Base-by-base conservation (phyloP, 2,329 filamentous ascomycete genomes). In the Curvularia lunata region DNA sequence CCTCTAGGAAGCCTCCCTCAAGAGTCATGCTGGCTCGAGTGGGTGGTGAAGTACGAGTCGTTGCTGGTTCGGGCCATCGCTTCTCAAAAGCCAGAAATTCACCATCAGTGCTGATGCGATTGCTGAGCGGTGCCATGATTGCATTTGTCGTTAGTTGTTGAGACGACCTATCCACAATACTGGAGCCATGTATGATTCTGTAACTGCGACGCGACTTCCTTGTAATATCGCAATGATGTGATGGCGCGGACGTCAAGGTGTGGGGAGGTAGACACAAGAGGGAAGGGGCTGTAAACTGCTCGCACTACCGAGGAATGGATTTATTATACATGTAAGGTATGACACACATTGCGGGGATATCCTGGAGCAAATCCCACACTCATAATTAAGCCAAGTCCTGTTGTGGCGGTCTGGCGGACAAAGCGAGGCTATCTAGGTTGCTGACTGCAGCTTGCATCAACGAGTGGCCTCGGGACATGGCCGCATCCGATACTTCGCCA, bases 1-100 rank as follows among this genome's bases (percentile, higher is more conserved):
- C 72, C 46, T 75, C 73, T 23, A 75, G 53, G 45, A 73, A 68
- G 0, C 70, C 70, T 43, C 71, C 72, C 42, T 74, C 69, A 2
- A 58, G 60, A 2, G 62, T 63, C 40, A 75, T 58, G 28, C 68
- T 71, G 2, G 55, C 54, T 41, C 71, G 61, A 16, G 67, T 73
- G 2, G 72, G 71, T 16, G 70, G 67, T 43, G 68, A 68, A 8
- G 67, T 72, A 13, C 63, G 63, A 21, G 67, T 67, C 7, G 67
- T 65, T n/a, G 54, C 55, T 6, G 65, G 62, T 18, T 59, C 48
- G 28, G 67, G 63, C 13, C 58, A 50, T 19, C 71, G 68, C 53
- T 66, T 71, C 21, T 43, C 37, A 19, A 73, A 23, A 23, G 40
- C 37, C 4, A 58, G 42, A n/a, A 62, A 19, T 47, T 30, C 10